Evolutionary conservation across 768 basidiomycete species (phyloP), one percentile per base, ranked within the genome.

Genomic region (Xerocomus potaroensis): DNA sequence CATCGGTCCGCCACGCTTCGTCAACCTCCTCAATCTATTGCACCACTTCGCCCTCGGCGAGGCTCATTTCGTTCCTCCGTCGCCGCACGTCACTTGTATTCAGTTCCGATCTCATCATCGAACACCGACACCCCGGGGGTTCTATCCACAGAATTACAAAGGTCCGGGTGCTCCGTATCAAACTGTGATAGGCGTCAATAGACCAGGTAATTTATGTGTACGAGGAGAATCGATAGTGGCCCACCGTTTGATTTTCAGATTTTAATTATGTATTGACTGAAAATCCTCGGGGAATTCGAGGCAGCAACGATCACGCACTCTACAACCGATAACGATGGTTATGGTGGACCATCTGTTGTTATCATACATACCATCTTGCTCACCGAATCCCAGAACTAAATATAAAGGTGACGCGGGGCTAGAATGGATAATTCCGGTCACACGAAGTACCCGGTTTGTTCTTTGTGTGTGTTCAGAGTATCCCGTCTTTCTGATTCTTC

Each of bases 391-490:
- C 57, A 93, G 91, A 91, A 59, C 71, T 97, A 45, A 96, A 96
- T 64, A 87, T 89, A 45, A 77, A 87, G 59, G 94, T 97, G 69
- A 78, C 95, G 55, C 80, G 91, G 12, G 15, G 91, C 92, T 5
- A 76, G 79, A 48, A 88, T 98, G 83, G 96, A 99, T 57, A 84
- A 88, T 57, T 86, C 91, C 16, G 96, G 96, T n/a, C 81, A 89
- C 35, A 91, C 87, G 8, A 93, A 95, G 64, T 98, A 99, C 60
- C 90, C 96, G 1, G 92, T 97, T 72, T 99, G 22, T 92, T 98
- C 73, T 73, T 78, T 35, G 89, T 95, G 80, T 94, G 63, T 57
- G 58, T 55, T 18, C 11, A 34, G 8, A 23, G 38, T 19, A 14
- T 21, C 29, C 4, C 30, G 19, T 22, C 27, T 53, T n/a, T 39